Percentiles rank a stretch among this genome's conserved stretches.
These are phyloP conservation scores for Globisporangium viniferum DNA, from an alignment of 352 stramenopile genomes.

Conservation along the genomic window DNA sequence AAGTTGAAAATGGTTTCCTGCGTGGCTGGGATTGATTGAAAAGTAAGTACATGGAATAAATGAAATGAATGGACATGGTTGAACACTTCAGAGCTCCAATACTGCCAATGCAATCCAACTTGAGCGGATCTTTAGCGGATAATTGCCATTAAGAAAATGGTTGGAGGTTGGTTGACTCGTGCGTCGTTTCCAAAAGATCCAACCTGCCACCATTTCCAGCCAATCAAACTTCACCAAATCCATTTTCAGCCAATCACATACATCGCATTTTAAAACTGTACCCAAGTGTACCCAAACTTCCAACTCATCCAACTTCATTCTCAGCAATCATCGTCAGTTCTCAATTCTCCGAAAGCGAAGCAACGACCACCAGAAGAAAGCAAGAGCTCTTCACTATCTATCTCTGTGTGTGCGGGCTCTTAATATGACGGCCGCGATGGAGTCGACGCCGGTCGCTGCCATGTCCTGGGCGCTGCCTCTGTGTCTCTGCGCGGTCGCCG, in stretches of 20 bases:
- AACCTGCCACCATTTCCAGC: background rate
- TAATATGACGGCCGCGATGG: background rate
- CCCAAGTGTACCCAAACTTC: background rate
- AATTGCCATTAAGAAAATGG: too few relatives aligned
- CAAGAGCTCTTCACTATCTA: too few relatives aligned
- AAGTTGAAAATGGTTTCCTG: background rate
- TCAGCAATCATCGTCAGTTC: too few relatives aligned
- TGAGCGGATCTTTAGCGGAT: too few relatives aligned
- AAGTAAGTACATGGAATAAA: background rate
- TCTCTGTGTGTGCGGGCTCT: background rate
- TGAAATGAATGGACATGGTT: background rate
- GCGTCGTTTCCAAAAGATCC: background rate
- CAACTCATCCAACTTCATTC: too few relatives aligned
- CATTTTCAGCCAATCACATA: background rate
- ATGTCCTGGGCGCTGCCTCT: background rate
- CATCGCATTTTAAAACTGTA: background rate
- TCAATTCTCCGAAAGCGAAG: background rate
- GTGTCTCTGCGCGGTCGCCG: background rate
- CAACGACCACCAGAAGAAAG: background rate
- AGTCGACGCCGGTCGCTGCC: background rate
- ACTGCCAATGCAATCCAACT: too few relatives aligned
- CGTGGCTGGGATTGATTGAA: background rate
- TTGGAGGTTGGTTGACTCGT: background rate
- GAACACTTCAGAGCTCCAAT: too few relatives aligned
- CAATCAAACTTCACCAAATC: background rate